These are phyloP conservation scores for Podaxis sp. DNA, from an alignment of 768 basidiomycete genomes.

Conservation along the genomic window DNA sequence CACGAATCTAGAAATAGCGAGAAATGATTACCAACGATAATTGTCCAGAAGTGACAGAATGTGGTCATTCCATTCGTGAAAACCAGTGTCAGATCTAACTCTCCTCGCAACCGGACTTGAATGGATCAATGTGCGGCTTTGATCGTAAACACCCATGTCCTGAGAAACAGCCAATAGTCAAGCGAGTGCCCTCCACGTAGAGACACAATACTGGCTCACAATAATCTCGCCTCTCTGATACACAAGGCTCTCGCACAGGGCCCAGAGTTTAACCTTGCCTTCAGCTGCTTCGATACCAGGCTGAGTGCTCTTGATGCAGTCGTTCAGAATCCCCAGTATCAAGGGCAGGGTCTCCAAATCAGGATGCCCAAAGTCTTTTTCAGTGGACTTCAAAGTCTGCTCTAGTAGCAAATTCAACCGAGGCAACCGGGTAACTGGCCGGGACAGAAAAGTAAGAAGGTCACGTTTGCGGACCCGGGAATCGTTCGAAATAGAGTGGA, in stretches of 20 bases:
- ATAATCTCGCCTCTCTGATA: conserved; percentile 82
- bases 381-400: conserved; percentile 63
- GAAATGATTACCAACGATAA: conserved; percentile 49
- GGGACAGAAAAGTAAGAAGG: conserved; percentile 76
- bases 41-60: conserved; percentile 72
- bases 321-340: conserved; percentile 62
- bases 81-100: conserved; percentile 60
- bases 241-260: conserved; percentile 68
- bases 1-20: background rate
- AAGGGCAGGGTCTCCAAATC: conserved; percentile 78
- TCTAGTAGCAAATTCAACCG: conserved; percentile 74
- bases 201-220: conserved; percentile 38
- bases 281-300: conserved; percentile 92
- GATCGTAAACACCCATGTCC: conserved; percentile 83
- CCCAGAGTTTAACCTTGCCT: conserved; percentile 86
- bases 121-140: conserved; percentile 70
- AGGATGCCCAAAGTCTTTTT: conserved; percentile 65
- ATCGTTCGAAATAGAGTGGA: conserved; percentile 60
- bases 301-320: conserved; percentile 81
- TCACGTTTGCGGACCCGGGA: conserved; percentile 73
- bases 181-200: background rate
- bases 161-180: conserved; percentile 26
- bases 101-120: conserved; percentile 62
- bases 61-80: conserved; percentile 67
- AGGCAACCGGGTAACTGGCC: conserved; percentile 87